phyloP scores from a whole-genome alignment of 2,329 filamentous ascomycete genomes.

The Leptographium galeiforme region DNA sequence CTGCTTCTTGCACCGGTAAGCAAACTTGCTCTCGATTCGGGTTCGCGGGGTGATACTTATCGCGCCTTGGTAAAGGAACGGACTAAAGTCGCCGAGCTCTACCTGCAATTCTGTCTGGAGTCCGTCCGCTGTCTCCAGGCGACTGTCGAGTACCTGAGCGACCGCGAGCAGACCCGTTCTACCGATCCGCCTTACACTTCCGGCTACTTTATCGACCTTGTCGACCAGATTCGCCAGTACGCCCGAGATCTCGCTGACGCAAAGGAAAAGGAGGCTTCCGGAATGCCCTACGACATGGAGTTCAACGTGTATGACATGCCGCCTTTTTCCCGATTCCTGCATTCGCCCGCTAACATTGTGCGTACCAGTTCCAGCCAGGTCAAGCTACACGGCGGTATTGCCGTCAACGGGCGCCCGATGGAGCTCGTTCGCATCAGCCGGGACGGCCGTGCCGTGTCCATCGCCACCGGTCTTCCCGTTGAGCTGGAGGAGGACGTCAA shows the following conservation, averaged over 20 bases:
- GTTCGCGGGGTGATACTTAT: conserved; percentile 52
- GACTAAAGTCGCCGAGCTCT: conserved; percentile 55
- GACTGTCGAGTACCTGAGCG: conserved; percentile 73
- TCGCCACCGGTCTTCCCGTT: conserved; percentile 56
- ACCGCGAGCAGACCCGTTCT: conserved; percentile 73
- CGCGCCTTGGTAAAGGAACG: conserved; percentile 65
- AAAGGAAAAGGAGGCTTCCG: conserved; percentile 44
- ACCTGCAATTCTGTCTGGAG: conserved; percentile 79
- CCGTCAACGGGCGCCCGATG: conserved; percentile 67
- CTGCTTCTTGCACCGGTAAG: conserved; percentile 90
- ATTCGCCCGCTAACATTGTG: not conserved
- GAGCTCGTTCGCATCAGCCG: conserved; percentile 74
- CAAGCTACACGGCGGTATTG: conserved; percentile 67
- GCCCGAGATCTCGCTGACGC: conserved; percentile 68
- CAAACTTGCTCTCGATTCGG: conserved; percentile 37
- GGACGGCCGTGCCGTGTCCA: conserved; percentile 65
- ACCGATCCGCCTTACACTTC: conserved; percentile 84
- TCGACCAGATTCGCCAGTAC: conserved; percentile 86
- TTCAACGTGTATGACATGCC: conserved; percentile 36
- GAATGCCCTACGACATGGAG: conserved; percentile 44
- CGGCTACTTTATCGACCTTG: conserved; percentile 92
- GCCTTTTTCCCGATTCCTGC: not conserved
- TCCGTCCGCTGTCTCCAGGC: conserved; percentile 84
- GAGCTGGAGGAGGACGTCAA: conserved; percentile 37
- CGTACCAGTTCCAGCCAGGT: conserved; percentile 49